A percentile compares a stretch with the other conserved stretches of the same genome.
Conservation (phyloP, 1,139 yeast genomes). For the Kluyveromyces marxianus region DNA sequence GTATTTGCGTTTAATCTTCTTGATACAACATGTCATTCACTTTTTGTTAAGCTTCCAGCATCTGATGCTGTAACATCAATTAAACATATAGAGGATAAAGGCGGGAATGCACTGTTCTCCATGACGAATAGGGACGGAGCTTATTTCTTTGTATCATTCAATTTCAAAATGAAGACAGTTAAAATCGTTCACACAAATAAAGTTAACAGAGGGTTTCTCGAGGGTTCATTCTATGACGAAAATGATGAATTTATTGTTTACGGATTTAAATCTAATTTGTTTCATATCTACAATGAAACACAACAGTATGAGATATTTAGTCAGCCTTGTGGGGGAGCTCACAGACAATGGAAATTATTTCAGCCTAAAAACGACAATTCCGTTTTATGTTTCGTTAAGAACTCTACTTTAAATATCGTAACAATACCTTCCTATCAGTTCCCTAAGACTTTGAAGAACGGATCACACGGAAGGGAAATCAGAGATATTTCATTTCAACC, state of each 20-base stretch:
- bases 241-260: constrained; percentile 51
- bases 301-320: constrained; percentile 60
- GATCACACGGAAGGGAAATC: constrained; percentile 88
- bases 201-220: constrained; percentile 68
- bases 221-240: constrained; percentile 50
- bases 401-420: constrained; percentile 37
- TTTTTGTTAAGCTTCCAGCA: constrained; percentile 44
- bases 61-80: constrained; percentile 75
- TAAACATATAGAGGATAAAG: constrained; percentile 30
- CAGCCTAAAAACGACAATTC: constrained; percentile 11
- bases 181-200: constrained; percentile 50
- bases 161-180: constrained; percentile 12
- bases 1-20: constrained; percentile 47
- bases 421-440: constrained; percentile 20
- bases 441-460: constrained; percentile 38
- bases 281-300: constrained; percentile 80
- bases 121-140: constrained; percentile 61
- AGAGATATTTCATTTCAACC: constrained; percentile 54
- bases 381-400: constrained; percentile 42
- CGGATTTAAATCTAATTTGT: constrained; percentile 76
- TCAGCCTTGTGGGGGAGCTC: constrained; percentile 88
- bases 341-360: constrained; percentile 66
- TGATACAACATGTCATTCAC: constrained; percentile 19
- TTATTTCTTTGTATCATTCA: constrained; percentile 35
- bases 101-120: constrained; percentile 26